Conservation (phyloP, 202 grass and related monocot species). For the Cymbopogon flexuosus region DNA sequence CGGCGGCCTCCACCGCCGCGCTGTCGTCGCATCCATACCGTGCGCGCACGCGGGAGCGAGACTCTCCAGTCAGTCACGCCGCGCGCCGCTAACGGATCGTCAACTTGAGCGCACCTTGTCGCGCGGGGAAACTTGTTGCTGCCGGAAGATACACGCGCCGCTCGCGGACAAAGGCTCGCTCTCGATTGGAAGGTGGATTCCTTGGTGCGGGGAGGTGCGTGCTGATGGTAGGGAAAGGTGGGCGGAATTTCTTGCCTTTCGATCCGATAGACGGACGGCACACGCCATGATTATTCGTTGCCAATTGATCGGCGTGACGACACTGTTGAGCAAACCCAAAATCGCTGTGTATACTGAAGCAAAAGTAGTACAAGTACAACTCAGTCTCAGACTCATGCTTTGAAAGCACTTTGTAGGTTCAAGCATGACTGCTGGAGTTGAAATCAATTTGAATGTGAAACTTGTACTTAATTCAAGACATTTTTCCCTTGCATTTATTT, state of each 20-base stretch:
- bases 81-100: constrained; percentile 19
- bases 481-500: background rate
- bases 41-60: background rate
- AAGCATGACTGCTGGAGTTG: no score
- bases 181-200: background rate
- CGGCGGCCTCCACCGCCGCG: constrained; percentile 34
- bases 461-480: background rate
- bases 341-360: background rate
- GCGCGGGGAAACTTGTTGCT: background rate
- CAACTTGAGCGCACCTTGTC: constrained; percentile 7
- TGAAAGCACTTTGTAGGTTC: background rate
- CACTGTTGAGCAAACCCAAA: background rate
- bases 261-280: background rate
- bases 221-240: background rate
- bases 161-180: background rate
- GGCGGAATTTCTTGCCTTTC: background rate
- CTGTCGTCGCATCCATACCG: background rate
- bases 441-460: background rate
- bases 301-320: background rate
- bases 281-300: background rate
- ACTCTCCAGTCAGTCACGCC: background rate
- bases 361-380: background rate
- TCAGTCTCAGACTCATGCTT: no score
- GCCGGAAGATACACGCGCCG: constrained; percentile 30
- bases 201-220: background rate